These are phyloP conservation scores for Mycena epipterygia DNA, from an alignment of 768 basidiomycete species.

Conservation along the genomic window DNA sequence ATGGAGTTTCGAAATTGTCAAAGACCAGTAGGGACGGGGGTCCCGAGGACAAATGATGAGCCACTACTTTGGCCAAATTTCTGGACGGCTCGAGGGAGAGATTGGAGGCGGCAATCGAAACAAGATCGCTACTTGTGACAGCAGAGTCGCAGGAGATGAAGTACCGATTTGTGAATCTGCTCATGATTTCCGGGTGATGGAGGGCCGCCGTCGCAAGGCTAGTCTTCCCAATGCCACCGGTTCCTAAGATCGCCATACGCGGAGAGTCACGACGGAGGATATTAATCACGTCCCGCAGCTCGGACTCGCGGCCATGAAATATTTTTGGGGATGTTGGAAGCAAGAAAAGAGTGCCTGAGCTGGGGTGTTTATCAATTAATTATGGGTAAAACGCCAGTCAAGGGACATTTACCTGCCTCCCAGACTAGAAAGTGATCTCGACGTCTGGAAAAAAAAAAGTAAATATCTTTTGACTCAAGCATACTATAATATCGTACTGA, in stretches of 20 bases:
- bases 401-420: neutral
- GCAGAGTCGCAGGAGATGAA: conserved; percentile 24
- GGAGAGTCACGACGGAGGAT: neutral
- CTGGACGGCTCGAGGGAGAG: neutral
- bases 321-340: neutral
- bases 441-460: neutral
- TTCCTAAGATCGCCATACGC: conserved; percentile 13
- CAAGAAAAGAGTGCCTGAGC: neutral
- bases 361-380: neutral
- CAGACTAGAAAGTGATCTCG: neutral
- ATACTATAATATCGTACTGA: neutral
- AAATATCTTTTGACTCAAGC: neutral
- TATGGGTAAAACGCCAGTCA: neutral
- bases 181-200: neutral
- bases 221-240: too few relatives aligned
- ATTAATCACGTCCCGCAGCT: neutral
- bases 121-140: neutral
- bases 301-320: too few relatives aligned
- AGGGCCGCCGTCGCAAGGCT: neutral
- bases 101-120: conserved; percentile 1
- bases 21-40: neutral
- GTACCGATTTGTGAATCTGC: conserved; percentile 5
- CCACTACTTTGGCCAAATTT: neutral
- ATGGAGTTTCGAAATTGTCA: conserved; percentile 17
- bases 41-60: neutral